phyloP scores from a whole-genome alignment of 305 asterid genomes.

The Salvia sclarea region DNA sequence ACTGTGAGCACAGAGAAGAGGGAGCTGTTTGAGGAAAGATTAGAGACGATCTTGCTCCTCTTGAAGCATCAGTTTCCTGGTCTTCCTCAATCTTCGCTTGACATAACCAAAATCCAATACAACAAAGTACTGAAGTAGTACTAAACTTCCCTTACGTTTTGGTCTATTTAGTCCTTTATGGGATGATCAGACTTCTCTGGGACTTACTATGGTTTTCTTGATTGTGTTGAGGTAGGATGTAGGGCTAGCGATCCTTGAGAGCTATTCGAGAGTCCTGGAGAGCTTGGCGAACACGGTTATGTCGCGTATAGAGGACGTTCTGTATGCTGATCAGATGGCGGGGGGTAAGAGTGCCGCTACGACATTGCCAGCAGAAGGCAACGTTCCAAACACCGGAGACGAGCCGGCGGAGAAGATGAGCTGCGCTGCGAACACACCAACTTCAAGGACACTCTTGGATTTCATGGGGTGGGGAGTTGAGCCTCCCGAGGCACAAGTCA shows the following conservation, averaged over 20 bases:
- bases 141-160: neutral
- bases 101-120: constrained; percentile 73
- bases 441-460: constrained; percentile 65
- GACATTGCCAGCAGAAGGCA: constrained; percentile 35
- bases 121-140: constrained; percentile 60
- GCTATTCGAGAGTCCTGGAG: constrained; percentile 89
- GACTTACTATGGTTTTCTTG: constrained; percentile 2
- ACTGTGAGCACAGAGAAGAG: constrained; percentile 79
- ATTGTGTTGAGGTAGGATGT: constrained; percentile 52
- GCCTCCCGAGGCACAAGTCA: constrained; percentile 35
- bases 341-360: constrained; percentile 21
- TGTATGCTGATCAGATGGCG: constrained; percentile 59
- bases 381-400: neutral
- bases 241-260: constrained; percentile 71
- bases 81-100: constrained; percentile 84
- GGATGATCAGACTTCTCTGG: neutral
- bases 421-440: constrained; percentile 51
- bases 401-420: constrained; percentile 18
- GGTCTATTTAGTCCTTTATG: neutral
- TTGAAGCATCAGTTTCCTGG: constrained; percentile 78
- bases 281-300: constrained; percentile 78
- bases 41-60: constrained; percentile 74
- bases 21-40: constrained; percentile 85
- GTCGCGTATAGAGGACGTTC: constrained; percentile 78
- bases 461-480: constrained; percentile 83